Evolutionary conservation across 305 asterid species (phyloP), one percentile per base, ranked within the genome.

Genomic region (Rubia peregrina): DNA sequence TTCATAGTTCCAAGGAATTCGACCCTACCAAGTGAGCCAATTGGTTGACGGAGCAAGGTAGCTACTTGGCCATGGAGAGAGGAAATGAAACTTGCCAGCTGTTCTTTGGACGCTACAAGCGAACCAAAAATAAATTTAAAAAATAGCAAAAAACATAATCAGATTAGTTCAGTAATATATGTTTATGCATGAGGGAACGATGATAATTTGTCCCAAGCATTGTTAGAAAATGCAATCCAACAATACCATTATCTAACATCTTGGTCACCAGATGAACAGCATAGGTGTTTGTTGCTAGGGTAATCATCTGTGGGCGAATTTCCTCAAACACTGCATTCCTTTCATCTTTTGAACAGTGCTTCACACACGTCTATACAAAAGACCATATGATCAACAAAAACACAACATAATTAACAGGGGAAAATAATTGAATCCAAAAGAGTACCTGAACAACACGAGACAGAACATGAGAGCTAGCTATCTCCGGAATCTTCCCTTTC

Each of bases 371-470:
- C 99, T 95, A 73, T 33, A 49, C 75, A 78, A 75, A 68, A 76
- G 75, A 77, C 8, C 13, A 33, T 22, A 46, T 26, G 59, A 53
- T 44, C 67, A 12, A 16, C 16, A 30, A 38, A 75, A 56, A 42
- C 48, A 67, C 49, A 19, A 53, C 44, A 77, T 21, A 11, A 51
- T 21, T 17, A 49, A 16, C 43, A 30, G 9, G 63, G 53, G n/a
- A 74, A 68, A 64, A 68, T 57, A 43, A 60, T 17, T 24, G 33
- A 16, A 51, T 4, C 61, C n/a, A 24, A 38, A 22, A 73, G 53
- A 61, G 67, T 61, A 94, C 99, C 99, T 94, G 99, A 80, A 94
- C 96, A 80, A 93, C 89, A 71, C 97, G 97, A 79, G 95, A 90
- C 16, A 95, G 83, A 67, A 86, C 87, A 36, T 89, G 97, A 61